Conservation (phyloP, 192 early-diverging fungal genomes). For the Coemansia sp. region DNA sequence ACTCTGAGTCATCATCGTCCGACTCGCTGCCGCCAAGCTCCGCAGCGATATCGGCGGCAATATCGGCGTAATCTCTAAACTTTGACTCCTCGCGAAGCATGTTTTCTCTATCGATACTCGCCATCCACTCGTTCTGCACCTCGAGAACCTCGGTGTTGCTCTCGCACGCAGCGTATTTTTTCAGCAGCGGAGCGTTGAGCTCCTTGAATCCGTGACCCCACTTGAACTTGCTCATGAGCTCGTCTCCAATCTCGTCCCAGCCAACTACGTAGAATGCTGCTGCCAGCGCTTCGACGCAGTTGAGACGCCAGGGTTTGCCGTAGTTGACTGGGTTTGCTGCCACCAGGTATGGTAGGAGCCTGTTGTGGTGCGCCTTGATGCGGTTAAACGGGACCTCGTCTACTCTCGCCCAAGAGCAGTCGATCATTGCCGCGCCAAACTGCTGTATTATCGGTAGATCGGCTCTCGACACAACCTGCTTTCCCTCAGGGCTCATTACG, state of each 20-base stretch:
- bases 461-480: conserved; percentile 84
- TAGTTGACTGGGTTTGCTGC: conserved; percentile 99
- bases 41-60: conserved; percentile 16
- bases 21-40: conserved; percentile 2
- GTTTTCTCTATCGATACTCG: conserved; percentile 70
- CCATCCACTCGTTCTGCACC: conserved; percentile 82
- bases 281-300: conserved; percentile 97
- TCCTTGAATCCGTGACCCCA: conserved; percentile 95
- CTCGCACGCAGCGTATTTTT: conserved; percentile 76
- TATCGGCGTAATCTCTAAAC: conserved; percentile 22
- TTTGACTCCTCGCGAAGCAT: conserved; percentile 47
- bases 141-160: conserved; percentile 72
- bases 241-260: conserved; percentile 71
- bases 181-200: conserved; percentile 83
- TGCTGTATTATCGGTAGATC: conserved; percentile 78
- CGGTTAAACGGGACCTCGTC: conserved; percentile 94
- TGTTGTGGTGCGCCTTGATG: conserved; percentile 82
- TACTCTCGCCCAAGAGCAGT: conserved; percentile 96
- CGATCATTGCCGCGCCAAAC: conserved; percentile 89
- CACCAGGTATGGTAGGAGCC: conserved; percentile 92
- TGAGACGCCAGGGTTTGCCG: conserved; percentile 93
- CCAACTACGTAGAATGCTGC: conserved; percentile 92
- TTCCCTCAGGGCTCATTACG: conserved; percentile 85
- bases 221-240: conserved; percentile 84
- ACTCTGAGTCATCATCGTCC: not conserved